Percentiles rank a stretch among this genome's conserved stretches.
These are phyloP conservation scores for Camelina hispida DNA, from an alignment of 345 rosid genomes.

Conservation along the genomic window DNA sequence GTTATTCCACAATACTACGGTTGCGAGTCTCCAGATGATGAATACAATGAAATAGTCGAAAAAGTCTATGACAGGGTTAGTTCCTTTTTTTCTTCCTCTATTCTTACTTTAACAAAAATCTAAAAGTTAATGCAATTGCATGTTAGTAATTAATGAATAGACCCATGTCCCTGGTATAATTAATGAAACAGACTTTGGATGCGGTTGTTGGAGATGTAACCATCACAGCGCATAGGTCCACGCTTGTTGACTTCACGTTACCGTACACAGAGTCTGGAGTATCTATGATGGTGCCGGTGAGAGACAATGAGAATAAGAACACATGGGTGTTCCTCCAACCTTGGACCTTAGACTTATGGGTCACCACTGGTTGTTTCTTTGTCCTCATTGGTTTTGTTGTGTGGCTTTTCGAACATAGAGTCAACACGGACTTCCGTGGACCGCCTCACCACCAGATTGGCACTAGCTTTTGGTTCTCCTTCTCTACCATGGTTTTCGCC, in stretches of 20 bases:
- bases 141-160: neutral
- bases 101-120: neutral
- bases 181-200: slow-evolving; percentile 52
- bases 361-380: slow-evolving; percentile 57
- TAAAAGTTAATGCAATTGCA: neutral
- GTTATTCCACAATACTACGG: slow-evolving; percentile 36
- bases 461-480: slow-evolving; percentile 46
- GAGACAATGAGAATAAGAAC: slow-evolving; percentile 46
- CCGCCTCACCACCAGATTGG: slow-evolving; percentile 45
- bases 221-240: slow-evolving; percentile 54
- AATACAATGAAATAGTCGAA: slow-evolving; percentile 46
- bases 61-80: slow-evolving; percentile 53
- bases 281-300: slow-evolving; percentile 65
- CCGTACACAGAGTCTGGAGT: slow-evolving; percentile 79
- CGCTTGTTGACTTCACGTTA: slow-evolving; percentile 61
- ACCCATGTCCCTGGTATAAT: neutral
- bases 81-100: neutral
- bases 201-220: slow-evolving; percentile 76
- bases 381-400: slow-evolving; percentile 61
- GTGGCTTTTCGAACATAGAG: slow-evolving; percentile 75
- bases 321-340: slow-evolving; percentile 78
- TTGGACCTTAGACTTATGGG: slow-evolving; percentile 68
- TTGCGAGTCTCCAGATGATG: neutral
- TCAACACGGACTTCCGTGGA: slow-evolving; percentile 68
- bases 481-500: slow-evolving; percentile 44